A percentile compares a stretch with the other conserved stretches of the same genome.
These are phyloP conservation scores for Ettlia oleoabundans DNA, from an alignment of 139 green algal genomes.

Conservation along the genomic window DNA sequence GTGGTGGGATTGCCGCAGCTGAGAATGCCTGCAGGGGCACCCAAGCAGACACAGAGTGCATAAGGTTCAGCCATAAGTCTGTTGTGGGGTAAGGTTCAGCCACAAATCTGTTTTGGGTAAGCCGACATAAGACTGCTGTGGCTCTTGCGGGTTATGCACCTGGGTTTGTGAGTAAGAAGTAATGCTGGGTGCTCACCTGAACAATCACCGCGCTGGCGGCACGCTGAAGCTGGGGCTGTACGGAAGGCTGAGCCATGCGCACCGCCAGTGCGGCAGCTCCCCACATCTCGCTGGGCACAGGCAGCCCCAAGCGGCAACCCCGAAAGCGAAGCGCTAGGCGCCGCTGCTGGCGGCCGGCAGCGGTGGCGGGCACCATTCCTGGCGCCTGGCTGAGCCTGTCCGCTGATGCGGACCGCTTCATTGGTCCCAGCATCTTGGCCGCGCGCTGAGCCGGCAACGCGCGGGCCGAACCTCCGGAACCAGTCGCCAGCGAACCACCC, in stretches of 20 bases:
- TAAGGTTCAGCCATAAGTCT: no score
- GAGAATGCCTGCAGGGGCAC: constrained; percentile 15
- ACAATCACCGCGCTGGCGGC: constrained; percentile 1
- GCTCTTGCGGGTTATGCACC: neutral
- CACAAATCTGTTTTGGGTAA: no score
- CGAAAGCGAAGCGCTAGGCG: constrained; percentile 3
- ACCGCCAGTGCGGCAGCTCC: constrained; percentile 25
- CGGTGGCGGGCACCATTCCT: neutral
- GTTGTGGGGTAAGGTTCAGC: no score
- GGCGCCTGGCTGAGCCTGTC: neutral
- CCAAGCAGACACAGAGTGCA: no score
- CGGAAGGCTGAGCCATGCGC: constrained; percentile 7
- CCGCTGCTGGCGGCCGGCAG: neutral
- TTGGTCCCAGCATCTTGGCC: neutral
- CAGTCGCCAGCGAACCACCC: neutral
- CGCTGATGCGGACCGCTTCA: neutral
- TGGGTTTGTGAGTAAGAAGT: no score
- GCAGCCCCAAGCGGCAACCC: constrained; percentile 3
- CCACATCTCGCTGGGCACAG: constrained; percentile 42
- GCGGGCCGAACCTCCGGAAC: no score
- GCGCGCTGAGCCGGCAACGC: no score
- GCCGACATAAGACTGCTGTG: no score
- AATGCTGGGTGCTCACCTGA: neutral
- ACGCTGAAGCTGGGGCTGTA: neutral
- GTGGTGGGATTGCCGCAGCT: neutral